These are phyloP conservation scores for Lactarius quietus DNA, from an alignment of 768 basidiomycete species.

Conservation along the genomic window DNA sequence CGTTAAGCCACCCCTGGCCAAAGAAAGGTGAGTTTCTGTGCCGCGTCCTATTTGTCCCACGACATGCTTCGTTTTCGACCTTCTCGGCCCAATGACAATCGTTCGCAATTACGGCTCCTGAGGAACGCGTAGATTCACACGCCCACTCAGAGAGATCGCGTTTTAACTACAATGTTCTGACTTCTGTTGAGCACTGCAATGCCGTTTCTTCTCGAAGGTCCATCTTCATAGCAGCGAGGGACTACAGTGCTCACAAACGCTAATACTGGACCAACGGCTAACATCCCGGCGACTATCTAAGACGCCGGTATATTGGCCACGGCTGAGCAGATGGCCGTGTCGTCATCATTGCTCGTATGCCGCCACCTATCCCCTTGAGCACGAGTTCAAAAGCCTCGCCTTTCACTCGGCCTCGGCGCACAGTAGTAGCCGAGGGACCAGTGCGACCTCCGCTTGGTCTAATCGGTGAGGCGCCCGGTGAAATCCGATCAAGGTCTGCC, in stretches of 20 bases:
- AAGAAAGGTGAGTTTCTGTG: conserved; percentile 13
- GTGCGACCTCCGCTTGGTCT: neutral
- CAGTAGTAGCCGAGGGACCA: neutral
- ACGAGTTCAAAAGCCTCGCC: neutral
- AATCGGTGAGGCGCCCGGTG: too few species aligned
- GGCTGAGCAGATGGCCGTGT: too few species aligned
- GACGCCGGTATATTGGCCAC: neutral
- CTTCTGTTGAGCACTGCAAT: neutral
- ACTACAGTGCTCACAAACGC: neutral
- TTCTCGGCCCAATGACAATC: conserved; percentile 6
- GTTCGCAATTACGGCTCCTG: neutral
- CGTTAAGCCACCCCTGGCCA: neutral
- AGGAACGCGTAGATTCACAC: neutral
- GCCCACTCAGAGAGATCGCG: neutral
- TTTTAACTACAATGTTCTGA: neutral
- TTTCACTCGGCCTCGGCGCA: neutral
- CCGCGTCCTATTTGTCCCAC: neutral
- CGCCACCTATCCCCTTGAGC: neutral
- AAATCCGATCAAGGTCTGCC: too few species aligned
- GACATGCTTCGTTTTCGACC: neutral
- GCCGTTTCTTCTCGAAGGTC: neutral
- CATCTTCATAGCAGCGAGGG: neutral
- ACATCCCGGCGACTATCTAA: too few species aligned
- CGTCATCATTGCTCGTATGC: neutral
- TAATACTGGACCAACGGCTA: neutral